Evolutionary conservation across 805 yeast species (phyloP), one percentile per base, ranked within the genome.

Genomic region (Saturnispora mendoncae): DNA sequence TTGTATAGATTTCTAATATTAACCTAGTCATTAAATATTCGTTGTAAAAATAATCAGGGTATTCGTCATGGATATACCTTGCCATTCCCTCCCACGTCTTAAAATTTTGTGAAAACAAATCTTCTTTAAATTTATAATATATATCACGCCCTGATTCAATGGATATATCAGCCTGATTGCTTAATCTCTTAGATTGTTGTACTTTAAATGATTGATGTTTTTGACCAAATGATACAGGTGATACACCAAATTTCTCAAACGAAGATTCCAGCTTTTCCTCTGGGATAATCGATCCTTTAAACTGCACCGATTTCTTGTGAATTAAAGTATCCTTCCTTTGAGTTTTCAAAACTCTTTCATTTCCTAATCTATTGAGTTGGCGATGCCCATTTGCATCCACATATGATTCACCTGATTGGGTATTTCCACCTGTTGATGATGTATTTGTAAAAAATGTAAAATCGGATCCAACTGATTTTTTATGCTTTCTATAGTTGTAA

Each of bases 1-100:
- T 47, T 6, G 58, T 36, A 44, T 62, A 62, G 1, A 60, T 49
- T 34, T 61, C 62, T 24, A 59, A 35, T 45, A 58, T 50, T 19
- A 60, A 37, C 32, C 63, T 45, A 1, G 44, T 43, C 27, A 54
- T 14, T n/a, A 54, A 44, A 36, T 51, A 55, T 1, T 52, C 52
- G 28, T 55, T 54, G 6, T 46, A 49, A 41, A 45, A 46, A 13
- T 57, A 36, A 2, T 55, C 60, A 4, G 49, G 47, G n/a, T 47
- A 41, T 1, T 41, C 29, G 2, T 33, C n/a, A 6, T 25, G n/a
- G 15, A 58, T 28, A 34, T 43, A 50, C 1, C 23, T 24, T 23
- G 45, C 46, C 33, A 50, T 31, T 5, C 43, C 45, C 3, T 27
- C 15, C 52, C 59, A 58, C 14, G 37, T 37, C 0, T 19, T 29